Evolutionary conservation across 1,284 basidiomycete genomes (phyloP).

Genomic region (Ustilago shanxiensis): DNA sequence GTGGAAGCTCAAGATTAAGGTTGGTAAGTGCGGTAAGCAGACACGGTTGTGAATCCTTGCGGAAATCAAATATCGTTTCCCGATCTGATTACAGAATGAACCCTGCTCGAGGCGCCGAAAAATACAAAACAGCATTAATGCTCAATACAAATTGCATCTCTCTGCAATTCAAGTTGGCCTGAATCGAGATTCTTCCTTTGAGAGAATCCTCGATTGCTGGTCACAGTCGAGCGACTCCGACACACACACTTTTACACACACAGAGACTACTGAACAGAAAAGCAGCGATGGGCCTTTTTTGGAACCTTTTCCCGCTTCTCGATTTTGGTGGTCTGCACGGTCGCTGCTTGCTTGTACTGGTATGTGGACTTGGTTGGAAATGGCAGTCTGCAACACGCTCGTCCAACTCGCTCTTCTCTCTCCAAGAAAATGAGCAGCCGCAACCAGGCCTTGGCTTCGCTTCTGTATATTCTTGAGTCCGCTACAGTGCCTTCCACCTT

Average conservation of each 20-base stretch:
- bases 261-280: no score
- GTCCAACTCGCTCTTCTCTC: not conserved
- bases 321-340: constrained; percentile 7
- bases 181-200: not conserved
- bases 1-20: not conserved
- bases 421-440: not conserved
- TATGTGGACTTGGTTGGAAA: not conserved
- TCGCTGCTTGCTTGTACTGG: not conserved
- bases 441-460: no score
- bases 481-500: constrained; percentile 2
- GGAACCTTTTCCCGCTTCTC: constrained; percentile 5
- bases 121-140: not conserved
- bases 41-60: not conserved
- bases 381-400: constrained; percentile 4
- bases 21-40: not conserved
- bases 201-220: not conserved
- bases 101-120: not conserved
- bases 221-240: constrained; percentile 10
- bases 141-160: not conserved
- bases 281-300: no score
- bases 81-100: constrained; percentile 1
- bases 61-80: not conserved
- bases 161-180: not conserved
- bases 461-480: not conserved
- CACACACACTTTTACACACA: not conserved